Conservation (phyloP, 192 early-diverging fungal species). For the Mortierella alpina region DNA sequence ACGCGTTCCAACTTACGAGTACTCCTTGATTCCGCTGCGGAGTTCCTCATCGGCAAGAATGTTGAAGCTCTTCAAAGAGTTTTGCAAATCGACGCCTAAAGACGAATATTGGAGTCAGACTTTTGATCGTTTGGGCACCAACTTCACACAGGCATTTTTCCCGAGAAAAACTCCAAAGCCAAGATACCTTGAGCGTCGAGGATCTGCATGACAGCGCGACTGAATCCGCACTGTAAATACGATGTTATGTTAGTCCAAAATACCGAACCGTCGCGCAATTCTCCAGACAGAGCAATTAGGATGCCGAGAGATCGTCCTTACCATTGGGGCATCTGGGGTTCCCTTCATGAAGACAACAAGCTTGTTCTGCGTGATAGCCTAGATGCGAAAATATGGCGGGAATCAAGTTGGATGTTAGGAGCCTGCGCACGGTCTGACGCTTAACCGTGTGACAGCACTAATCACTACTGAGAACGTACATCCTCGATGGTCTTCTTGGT, state of each 20-base stretch:
- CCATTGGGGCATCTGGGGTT: slow-evolving; percentile 89
- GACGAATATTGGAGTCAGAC: not conserved
- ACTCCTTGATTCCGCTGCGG: slow-evolving; percentile 95
- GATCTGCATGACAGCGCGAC: slow-evolving; percentile 92
- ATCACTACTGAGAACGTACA: slow-evolving; percentile 17
- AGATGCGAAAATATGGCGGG: not conserved
- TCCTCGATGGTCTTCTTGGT: slow-evolving; percentile 57
- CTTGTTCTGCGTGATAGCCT: slow-evolving; percentile 75
- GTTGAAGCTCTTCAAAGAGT: slow-evolving; percentile 80
- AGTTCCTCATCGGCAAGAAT: slow-evolving; percentile 92
- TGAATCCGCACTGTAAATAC: slow-evolving; percentile 84
- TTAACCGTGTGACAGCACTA: not conserved
- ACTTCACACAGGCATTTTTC: not conserved
- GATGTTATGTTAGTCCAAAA: not conserved
- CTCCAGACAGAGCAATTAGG: not conserved
- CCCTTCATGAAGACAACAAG: slow-evolving; percentile 98
- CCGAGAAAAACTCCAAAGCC: not conserved
- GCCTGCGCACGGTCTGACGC: too few species aligned
- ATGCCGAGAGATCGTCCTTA: slow-evolving; percentile 31
- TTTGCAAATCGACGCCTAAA: slow-evolving; percentile 73
- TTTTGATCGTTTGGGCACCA: not conserved
- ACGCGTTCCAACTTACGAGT: slow-evolving; percentile 60
- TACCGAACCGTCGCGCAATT: too few species aligned
- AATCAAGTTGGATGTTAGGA: not conserved
- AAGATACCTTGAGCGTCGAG: slow-evolving; percentile 75